Evolutionary conservation across 2,329 filamentous ascomycete genomes (phyloP), one percentile per base, ranked within the genome.

Genomic region (Emergomyces orientalis): DNA sequence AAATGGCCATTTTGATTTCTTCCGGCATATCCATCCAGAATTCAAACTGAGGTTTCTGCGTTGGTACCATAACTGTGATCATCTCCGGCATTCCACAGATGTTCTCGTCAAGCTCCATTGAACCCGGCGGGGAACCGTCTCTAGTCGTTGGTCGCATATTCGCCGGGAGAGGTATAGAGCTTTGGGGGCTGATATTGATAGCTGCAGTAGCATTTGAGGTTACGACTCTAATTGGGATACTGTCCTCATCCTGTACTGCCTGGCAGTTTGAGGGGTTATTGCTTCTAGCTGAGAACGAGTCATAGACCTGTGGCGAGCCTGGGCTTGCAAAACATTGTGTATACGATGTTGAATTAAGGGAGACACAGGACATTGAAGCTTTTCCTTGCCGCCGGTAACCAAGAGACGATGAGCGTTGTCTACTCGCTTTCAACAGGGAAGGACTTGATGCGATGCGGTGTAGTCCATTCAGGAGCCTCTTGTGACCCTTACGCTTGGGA

Each of bases 361-460:
- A 86, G 41, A 87, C 82, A 72, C 85, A 88, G 32, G 85, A 88
- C 68, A 87, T 81, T 13, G 85, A 86, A 3, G 80, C 85, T 78
- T 80, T 91, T 22, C 79, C 79, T 65, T 80, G 77, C 61, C 77
- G 87, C 11, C 87, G 85, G 69, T 88, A 88, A 70, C 84, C 87
- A 11, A 61, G 45, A 22, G 65, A 67, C 63, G 84, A 82, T 7
- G 90, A 87, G 62, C 86, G 82, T 32, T 85, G 79, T 64, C 88
- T 84, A 62, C 85, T 82, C 61, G 86, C 75, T 63, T 84, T 83
- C 49, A 83, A 80, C 59, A 96, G 77, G 19, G 88, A 89, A 0
- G 89, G 87, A 7, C 88, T 90, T 0, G 91, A 96, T 13, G 89
- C 87, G 71, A 95, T 93, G 63, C 90, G 87, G 65, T 93, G 88